Percentiles rank a stretch among this genome's conserved stretches.
These are phyloP conservation scores for Coemansia sp. DNA, from an alignment of 192 early-diverging fungal species.

Conservation along the genomic window DNA sequence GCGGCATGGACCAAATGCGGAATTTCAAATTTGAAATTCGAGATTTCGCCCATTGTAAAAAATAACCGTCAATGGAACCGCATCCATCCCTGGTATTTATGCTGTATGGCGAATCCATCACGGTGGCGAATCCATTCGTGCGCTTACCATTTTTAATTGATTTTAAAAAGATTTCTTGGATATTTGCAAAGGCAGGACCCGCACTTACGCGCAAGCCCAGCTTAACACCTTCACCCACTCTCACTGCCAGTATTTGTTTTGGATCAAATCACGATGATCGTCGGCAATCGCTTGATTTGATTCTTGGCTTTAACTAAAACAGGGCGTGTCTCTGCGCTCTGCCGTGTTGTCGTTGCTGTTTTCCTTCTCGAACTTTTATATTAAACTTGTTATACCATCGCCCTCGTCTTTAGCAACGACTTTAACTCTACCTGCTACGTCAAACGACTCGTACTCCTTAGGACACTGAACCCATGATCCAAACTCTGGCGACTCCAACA, in stretches of 20 bases:
- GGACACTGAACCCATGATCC: constrained; percentile 37
- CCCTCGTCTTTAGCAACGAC: not conserved
- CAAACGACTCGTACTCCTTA: constrained; percentile 24
- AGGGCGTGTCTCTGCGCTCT: no score
- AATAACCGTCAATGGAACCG: not conserved
- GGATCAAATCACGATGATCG: constrained; percentile 1
- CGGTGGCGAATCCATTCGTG: constrained; percentile 6
- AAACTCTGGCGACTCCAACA: constrained; percentile 24
- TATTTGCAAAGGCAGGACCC: constrained; percentile 1
- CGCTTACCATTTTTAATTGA: constrained; percentile 13
- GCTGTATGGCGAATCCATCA: constrained; percentile 1
- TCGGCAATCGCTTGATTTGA: not conserved
- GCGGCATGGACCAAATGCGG: not conserved
- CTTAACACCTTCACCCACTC: not conserved
- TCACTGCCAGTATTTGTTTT: not conserved
- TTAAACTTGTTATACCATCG: no score
- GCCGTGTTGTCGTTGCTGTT: no score
- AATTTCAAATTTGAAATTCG: not conserved
- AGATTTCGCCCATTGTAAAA: not conserved
- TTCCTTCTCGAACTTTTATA: no score
- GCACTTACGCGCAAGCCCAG: not conserved
- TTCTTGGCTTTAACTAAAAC: not conserved
- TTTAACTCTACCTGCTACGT: not conserved
- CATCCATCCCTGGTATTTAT: not conserved
- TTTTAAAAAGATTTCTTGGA: not conserved